Evolutionary conservation across 768 basidiomycete species (phyloP), one percentile per base, ranked within the genome.

Genomic region (Auricularia sp.): DNA sequence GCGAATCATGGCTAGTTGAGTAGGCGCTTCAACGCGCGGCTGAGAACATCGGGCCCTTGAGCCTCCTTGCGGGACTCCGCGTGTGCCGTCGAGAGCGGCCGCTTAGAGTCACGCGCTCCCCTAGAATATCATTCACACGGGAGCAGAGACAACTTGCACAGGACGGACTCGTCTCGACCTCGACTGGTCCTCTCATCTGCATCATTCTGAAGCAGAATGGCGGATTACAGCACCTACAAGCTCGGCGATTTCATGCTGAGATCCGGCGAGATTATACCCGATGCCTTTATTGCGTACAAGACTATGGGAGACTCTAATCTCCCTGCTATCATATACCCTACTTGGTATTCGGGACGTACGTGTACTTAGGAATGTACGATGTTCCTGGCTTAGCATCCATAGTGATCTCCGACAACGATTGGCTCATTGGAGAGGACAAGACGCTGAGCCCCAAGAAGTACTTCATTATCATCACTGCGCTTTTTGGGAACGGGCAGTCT

Each of bases 321-420:
- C 11, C 62, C 62, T 35, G 62, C 62, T 54, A 54, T 63, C 34
- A 7, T 63, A 4, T 35, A 63, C 14, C 62, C 62, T 29, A 63
- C 62, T 11, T 63, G 62, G 33, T 63, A 53, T 23, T 47, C 47
- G 3, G 62, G 62, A 14, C 33, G 62, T 43, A 35, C 54, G 21
- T 33, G 12, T 23, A 29, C 43, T 53, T 35, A 29, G 29, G 39
- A 44, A 10, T 44, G 11, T 18, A 44, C 29, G 43, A 18, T 18
- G 43, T 44, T 10, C 43, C 11, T 44, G 43, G 43, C 11, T 44
- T 11, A 51, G 14, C 47, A 63, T 51, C 47, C 21, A 21, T 18
- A 51, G 47, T 18, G 11, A 51, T 51, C 5, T 8, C 47, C 5
- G 47, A 51, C 16, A 12, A 18, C 16, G 7, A 12, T 1, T 51